A percentile compares a stretch with the other conserved stretches of the same genome.
These are phyloP conservation scores for Corchorus capsularis DNA, from an alignment of 345 rosid species.

Conservation along the genomic window DNA sequence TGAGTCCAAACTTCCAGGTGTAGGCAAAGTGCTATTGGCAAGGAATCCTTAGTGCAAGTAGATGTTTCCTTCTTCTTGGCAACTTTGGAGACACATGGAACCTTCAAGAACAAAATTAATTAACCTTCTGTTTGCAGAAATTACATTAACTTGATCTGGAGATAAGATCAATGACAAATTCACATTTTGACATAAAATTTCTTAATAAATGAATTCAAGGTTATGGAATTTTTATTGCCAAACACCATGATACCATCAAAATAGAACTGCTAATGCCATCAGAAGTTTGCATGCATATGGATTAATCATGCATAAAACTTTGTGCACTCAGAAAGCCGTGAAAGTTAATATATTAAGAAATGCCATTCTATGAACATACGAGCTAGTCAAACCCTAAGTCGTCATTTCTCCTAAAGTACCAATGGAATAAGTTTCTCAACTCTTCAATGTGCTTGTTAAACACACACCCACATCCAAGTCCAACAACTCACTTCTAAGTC, in stretches of 20 bases:
- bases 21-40: neutral
- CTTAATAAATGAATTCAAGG: neutral
- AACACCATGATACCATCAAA: neutral
- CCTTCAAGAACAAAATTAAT: conserved; percentile 14
- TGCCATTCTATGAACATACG: neutral
- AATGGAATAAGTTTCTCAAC: neutral
- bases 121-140: neutral
- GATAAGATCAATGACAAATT: neutral
- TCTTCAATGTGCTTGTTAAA: neutral
- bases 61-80: conserved; percentile 1
- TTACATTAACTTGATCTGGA: neutral
- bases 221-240: neutral
- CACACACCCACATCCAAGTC: neutral
- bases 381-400: neutral
- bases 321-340: neutral
- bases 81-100: conserved; percentile 15
- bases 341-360: neutral
- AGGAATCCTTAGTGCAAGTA: no score
- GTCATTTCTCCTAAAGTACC: neutral
- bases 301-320: neutral
- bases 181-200: conserved; percentile 8
- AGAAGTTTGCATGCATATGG: neutral
- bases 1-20: conserved; percentile 4
- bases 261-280: neutral
- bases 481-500: neutral